Percentiles rank a stretch among this genome's conserved stretches.
Evolutionary conservation across 1,139 yeast species (phyloP).

Genomic region (Hyphopichia burtonii): DNA sequence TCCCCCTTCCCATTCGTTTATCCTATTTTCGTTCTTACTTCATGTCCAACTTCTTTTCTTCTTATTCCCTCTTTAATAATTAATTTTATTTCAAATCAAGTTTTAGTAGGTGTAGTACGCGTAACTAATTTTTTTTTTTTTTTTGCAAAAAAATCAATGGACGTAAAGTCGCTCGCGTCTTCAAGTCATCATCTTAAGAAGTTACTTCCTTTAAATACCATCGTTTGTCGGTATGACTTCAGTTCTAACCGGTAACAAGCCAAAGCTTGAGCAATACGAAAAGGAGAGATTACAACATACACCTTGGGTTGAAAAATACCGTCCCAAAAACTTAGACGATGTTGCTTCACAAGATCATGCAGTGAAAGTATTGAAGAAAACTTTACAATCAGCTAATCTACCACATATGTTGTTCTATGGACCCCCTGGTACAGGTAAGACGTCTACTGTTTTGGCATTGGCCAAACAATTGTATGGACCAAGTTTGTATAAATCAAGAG

Average conservation of each 20-base stretch:
- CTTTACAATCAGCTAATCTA: constrained; percentile 74
- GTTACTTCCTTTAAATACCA: too few relatives aligned
- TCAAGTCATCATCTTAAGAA: not conserved
- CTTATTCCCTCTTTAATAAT: not conserved
- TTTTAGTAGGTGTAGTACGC: not conserved
- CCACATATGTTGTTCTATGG: constrained; percentile 98
- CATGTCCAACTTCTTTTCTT: too few relatives aligned
- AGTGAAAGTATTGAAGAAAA: constrained; percentile 76
- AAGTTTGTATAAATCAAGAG: constrained; percentile 65
- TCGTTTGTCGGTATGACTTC: constrained; percentile 14
- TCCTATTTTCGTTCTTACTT: too few relatives aligned
- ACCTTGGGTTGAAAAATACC: constrained; percentile 81
- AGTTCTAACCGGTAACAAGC: constrained; percentile 11
- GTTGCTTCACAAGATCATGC: constrained; percentile 93
- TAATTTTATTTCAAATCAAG: not conserved
- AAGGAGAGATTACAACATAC: constrained; percentile 50
- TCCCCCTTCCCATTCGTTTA: too few relatives aligned
- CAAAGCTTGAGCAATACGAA: constrained; percentile 31
- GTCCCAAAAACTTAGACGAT: constrained; percentile 82
- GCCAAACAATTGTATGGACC: constrained; percentile 84
- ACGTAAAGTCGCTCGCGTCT: constrained; percentile 1
- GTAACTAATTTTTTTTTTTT: too few relatives aligned
- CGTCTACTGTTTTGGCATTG: constrained; percentile 86
- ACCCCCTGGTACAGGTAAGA: constrained; percentile 97
- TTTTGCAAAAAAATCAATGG: too few relatives aligned